phyloP scores from a whole-genome alignment of 441 rosid species.

The Omphalea diandra region DNA sequence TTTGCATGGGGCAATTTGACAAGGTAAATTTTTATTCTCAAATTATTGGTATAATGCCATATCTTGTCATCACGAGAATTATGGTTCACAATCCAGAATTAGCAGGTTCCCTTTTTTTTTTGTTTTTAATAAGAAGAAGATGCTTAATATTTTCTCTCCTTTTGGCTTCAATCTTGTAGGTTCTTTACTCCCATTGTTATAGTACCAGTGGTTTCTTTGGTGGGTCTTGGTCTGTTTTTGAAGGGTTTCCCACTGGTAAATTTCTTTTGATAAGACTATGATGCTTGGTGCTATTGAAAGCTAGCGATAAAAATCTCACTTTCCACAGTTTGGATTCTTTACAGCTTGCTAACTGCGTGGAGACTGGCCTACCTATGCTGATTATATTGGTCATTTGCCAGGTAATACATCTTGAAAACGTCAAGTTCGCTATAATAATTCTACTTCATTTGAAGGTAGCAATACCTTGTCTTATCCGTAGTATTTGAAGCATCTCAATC shows the following conservation, averaged over 20 bases:
- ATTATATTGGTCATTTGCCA: constrained; percentile 64
- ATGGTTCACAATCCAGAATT: constrained; percentile 3
- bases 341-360: constrained; percentile 91
- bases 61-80: not conserved
- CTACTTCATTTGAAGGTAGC: constrained; percentile 4
- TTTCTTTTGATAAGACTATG: constrained; percentile 4
- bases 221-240: constrained; percentile 75
- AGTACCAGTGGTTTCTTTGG: constrained; percentile 68
- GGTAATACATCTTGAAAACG: constrained; percentile 35
- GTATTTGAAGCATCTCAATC: constrained; percentile 53
- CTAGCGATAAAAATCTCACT: not conserved
- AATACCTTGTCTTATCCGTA: constrained; percentile 33
- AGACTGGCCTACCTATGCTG: constrained; percentile 94
- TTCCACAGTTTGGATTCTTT: constrained; percentile 17
- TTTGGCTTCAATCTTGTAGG: constrained; percentile 37
- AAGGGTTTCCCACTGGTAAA: constrained; percentile 92
- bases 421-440: not conserved
- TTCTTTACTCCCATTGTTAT: constrained; percentile 66
- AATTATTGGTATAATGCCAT: not conserved
- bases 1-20: constrained; percentile 68
- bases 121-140: not conserved
- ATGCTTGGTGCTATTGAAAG: not conserved
- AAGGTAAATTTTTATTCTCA: constrained; percentile 41
- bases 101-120: not conserved
- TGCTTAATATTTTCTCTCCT: constrained; percentile 8